These are phyloP conservation scores for Vitis hybrid DNA, from an alignment of 177 flowering plant species.

Conservation along the genomic window DNA sequence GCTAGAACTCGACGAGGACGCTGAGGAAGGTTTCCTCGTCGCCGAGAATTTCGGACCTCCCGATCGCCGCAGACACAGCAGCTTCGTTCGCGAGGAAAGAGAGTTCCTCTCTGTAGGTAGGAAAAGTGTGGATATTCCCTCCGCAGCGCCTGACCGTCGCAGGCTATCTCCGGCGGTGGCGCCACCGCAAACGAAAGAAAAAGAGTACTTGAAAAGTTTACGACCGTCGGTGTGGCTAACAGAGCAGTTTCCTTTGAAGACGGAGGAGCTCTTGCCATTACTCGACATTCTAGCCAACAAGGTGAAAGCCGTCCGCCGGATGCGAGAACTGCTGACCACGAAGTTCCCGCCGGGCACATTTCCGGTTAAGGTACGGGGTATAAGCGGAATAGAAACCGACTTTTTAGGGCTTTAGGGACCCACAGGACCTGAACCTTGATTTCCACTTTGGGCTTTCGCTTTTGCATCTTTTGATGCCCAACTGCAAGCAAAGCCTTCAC, in stretches of 20 bases:
- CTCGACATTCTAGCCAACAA: constrained; percentile 92
- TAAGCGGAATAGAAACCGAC: background rate
- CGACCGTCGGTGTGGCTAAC: constrained; percentile 90
- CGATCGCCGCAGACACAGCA: constrained; percentile 69
- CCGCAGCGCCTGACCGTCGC: constrained; percentile 18
- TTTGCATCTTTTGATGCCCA: constrained; percentile 30
- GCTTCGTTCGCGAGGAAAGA: constrained; percentile 69
- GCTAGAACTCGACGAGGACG: constrained; percentile 71
- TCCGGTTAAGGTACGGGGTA: constrained; percentile 79
- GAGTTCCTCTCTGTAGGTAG: constrained; percentile 53
- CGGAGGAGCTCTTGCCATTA: constrained; percentile 86
- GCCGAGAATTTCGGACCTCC: constrained; percentile 56
- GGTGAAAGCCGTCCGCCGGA: constrained; percentile 83
- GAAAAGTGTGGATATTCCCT: constrained; percentile 66
- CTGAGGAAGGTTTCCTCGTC: constrained; percentile 80
- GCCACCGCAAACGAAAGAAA: constrained; percentile 62
- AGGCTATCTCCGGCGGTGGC: constrained; percentile 20
- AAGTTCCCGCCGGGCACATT: constrained; percentile 90
- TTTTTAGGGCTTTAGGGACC: constrained; percentile 7
- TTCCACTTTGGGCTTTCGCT: background rate
- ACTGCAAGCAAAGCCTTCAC: background rate
- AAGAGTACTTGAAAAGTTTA: constrained; percentile 67
- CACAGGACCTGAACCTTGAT: background rate
- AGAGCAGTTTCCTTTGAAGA: constrained; percentile 87
- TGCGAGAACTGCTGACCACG: constrained; percentile 85